phyloP scores from a whole-genome alignment of 345 rosid genomes.

The Gossypium thurberi region DNA sequence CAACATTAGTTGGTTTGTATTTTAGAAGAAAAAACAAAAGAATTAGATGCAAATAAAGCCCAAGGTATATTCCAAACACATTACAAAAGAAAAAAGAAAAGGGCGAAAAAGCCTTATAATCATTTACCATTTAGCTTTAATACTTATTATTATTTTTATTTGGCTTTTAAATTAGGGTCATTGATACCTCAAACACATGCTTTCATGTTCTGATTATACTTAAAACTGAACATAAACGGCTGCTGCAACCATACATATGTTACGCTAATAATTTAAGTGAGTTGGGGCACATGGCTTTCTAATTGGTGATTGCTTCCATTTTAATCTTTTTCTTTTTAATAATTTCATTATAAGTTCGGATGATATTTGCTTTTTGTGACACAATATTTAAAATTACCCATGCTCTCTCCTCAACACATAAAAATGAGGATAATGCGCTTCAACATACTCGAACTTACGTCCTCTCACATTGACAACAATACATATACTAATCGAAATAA shows the following conservation, averaged over 20 bases:
- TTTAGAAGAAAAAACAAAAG: too few relatives aligned
- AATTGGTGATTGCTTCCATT: slow-evolving; percentile 21
- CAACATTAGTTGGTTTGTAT: too few relatives aligned
- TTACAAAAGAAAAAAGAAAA: neutral
- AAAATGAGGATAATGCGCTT: accelerated
- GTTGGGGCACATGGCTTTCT: neutral
- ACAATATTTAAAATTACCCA: too few relatives aligned
- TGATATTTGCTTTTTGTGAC: too few relatives aligned
- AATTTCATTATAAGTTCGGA: too few relatives aligned
- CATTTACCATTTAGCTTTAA: neutral
- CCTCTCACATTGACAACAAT: too few relatives aligned
- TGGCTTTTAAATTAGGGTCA: neutral
- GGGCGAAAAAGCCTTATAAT: neutral
- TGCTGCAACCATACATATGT: neutral
- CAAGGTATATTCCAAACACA: too few relatives aligned
- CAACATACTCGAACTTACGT: too few relatives aligned
- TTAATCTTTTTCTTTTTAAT: slow-evolving; percentile 7
- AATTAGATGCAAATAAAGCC: too few relatives aligned
- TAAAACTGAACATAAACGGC: neutral
- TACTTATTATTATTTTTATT: neutral
- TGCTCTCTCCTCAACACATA: too few relatives aligned
- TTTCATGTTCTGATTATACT: slow-evolving; percentile 24
- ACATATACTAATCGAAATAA: accelerated
- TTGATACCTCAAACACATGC: slow-evolving; percentile 21
- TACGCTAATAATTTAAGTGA: neutral